phyloP scores from a whole-genome alignment of 129 eudicot genomes.

The Helianthus annuus region DNA sequence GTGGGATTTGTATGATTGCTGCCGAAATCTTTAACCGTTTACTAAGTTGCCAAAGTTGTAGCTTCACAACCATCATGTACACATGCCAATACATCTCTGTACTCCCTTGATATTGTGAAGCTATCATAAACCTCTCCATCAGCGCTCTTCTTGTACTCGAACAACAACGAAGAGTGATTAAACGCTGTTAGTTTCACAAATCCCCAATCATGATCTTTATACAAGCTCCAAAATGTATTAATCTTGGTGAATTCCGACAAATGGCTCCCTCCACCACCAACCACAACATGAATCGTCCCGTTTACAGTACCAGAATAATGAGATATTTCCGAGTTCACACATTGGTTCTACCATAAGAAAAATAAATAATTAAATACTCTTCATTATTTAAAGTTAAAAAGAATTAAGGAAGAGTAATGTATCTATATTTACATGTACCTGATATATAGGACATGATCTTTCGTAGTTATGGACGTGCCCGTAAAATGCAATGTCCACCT shows the following conservation, averaged over 20 bases:
- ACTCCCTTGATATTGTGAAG: conserved; percentile 75
- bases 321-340: conserved; percentile 58
- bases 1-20: background rate
- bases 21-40: background rate
- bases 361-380: background rate
- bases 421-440: conserved; percentile 33
- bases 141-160: conserved; percentile 76
- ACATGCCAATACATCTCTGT: conserved; percentile 73
- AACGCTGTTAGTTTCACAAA: conserved; percentile 79
- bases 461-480: conserved; percentile 83
- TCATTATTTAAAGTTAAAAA: background rate
- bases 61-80: conserved; percentile 61
- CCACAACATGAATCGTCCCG: conserved; percentile 77
- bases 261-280: conserved; percentile 78
- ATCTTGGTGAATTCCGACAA: conserved; percentile 50
- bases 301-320: conserved; percentile 68
- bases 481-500: conserved; percentile 70
- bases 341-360: conserved; percentile 46
- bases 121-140: conserved; percentile 78
- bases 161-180: conserved; percentile 61
- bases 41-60: conserved; percentile 40
- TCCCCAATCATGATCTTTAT: conserved; percentile 63
- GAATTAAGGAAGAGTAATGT: background rate
- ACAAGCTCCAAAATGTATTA: conserved; percentile 66
- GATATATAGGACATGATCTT: conserved; percentile 72